These are phyloP conservation scores for Solanum infundibuliforme DNA, from an alignment of 257 asterid species.

Conservation along the genomic window DNA sequence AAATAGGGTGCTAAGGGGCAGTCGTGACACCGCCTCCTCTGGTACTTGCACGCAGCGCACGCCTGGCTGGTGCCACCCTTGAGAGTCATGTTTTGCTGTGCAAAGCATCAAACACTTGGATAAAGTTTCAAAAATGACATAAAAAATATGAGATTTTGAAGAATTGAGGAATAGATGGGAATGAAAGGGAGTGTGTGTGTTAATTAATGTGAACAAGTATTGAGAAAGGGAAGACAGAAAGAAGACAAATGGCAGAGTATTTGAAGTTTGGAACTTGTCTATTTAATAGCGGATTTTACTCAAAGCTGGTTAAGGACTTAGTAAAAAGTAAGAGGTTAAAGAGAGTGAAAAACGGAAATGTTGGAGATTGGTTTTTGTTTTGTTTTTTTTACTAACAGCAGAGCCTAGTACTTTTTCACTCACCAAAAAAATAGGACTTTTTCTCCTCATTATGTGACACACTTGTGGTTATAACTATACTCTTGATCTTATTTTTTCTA, in stretches of 20 bases:
- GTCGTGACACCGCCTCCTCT: constrained; percentile 64
- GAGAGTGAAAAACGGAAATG: constrained; percentile 24
- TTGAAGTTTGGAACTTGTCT: constrained; percentile 9
- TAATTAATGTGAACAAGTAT: not conserved
- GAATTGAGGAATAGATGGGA: not conserved
- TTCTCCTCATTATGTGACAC: constrained; percentile 15
- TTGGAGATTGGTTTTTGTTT: constrained; percentile 15
- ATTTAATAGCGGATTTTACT: constrained; percentile 17
- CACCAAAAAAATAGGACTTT: constrained; percentile 1
- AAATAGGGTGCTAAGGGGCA: constrained; percentile 81
- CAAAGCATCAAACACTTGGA: not conserved
- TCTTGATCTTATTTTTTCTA: not conserved
- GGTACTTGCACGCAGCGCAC: constrained; percentile 90
- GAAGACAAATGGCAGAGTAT: constrained; percentile 16
- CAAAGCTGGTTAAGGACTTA: constrained; percentile 20
- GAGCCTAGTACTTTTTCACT: constrained; percentile 9
- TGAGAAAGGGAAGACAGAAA: not conserved
- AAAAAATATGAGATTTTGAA: not conserved
- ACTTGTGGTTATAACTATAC: constrained; percentile 16
- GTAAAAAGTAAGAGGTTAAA: constrained; percentile 28
- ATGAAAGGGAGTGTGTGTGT: not conserved
- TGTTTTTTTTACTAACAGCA: not conserved
- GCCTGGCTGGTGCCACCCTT: constrained; percentile 95
- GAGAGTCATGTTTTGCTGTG: constrained; percentile 41
- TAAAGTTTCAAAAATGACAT: not conserved